These are phyloP conservation scores for Chlorella sp. DNA, from an alignment of 139 green algal genomes.

Conservation along the genomic window DNA sequence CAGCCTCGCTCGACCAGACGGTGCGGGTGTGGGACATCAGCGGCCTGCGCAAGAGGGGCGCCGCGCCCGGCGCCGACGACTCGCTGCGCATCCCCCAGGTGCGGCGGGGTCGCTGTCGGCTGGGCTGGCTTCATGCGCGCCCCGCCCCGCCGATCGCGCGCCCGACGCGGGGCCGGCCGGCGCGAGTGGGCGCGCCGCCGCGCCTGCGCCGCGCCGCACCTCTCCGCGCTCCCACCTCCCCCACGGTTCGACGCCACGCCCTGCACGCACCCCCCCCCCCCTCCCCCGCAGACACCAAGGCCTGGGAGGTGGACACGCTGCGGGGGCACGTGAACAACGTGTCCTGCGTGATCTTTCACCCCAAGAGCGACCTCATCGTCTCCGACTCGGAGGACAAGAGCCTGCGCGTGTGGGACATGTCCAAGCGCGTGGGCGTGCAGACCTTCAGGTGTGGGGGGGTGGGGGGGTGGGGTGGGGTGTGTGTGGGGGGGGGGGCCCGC, in stretches of 20 bases:
- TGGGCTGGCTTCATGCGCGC: no score
- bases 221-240: no score
- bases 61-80: slow-evolving; percentile 81
- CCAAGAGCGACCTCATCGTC: slow-evolving; percentile 97
- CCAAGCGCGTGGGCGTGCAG: slow-evolving; percentile 95
- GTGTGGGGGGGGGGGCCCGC: neutral
- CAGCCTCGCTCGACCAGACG: slow-evolving; percentile 59
- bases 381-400: slow-evolving; percentile 98
- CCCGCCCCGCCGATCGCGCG: no score
- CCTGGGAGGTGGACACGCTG: slow-evolving; percentile 99
- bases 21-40: slow-evolving; percentile 99
- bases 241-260: no score
- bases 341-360: slow-evolving; percentile 99
- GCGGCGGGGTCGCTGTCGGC: neutral
- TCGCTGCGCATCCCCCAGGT: slow-evolving; percentile 79
- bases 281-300: slow-evolving; percentile 89
- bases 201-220: no score
- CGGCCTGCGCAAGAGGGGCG: slow-evolving; percentile 95
- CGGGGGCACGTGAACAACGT: slow-evolving; percentile 99
- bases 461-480: neutral
- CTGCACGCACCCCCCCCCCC: neutral
- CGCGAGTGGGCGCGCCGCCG: no score
- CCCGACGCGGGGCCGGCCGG: no score
- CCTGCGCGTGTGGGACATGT: slow-evolving; percentile 99
- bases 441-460: no score